Base-by-base conservation (phyloP, 345 rosid species). In the Lumnitzera littorea region DNA sequence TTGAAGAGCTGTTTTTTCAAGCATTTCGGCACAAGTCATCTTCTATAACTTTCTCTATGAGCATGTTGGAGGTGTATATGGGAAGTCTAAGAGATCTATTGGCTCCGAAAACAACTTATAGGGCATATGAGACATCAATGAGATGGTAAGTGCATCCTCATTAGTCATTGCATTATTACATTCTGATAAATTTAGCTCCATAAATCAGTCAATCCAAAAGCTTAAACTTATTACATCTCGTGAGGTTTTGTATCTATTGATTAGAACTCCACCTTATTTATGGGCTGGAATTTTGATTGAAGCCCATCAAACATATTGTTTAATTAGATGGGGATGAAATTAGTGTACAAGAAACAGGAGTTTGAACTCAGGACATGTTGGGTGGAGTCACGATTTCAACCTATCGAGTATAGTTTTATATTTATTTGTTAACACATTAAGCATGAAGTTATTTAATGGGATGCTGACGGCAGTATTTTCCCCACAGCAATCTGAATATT, bases 21-120 rank as follows among this genome's bases (percentile, higher is more conserved):
- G 81, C 76, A 57, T 70, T 80, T 56, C 56, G 63, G 62, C 84
- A 79, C 41, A 74, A 69, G 54, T 73, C 82, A 4, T 64, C 72
- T 75, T 68, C 86, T 3, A 41, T 80, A 29, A 79, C 82, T 20
- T 82, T 89, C 67, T 84, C 91, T 1, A 87, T 92, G 74, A 89
- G 98, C 82, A 89, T 92, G 94, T 67, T 92, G 83, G 98, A 92
- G 76, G 91, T 92, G 54, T 89, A 92, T 70, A 78, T 85, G 96
- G 96, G 96, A 24, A 80, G 71, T 60, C 60, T 89, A 55, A 85
- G 83, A 66, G 96, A 92, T 76, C 75, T 92, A 24, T 82, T 92
- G 36, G 83, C 87, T 74, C 72, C 89, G 46, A 89, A 75, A 79
- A 79, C 65, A 25, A 60, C 72, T 53, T 56, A 51, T 55, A 79